A percentile compares a stretch with the other conserved stretches of the same genome.
Conservation (phyloP, 2,329 filamentous ascomycete genomes). For the Lecanicillium sp. region DNA sequence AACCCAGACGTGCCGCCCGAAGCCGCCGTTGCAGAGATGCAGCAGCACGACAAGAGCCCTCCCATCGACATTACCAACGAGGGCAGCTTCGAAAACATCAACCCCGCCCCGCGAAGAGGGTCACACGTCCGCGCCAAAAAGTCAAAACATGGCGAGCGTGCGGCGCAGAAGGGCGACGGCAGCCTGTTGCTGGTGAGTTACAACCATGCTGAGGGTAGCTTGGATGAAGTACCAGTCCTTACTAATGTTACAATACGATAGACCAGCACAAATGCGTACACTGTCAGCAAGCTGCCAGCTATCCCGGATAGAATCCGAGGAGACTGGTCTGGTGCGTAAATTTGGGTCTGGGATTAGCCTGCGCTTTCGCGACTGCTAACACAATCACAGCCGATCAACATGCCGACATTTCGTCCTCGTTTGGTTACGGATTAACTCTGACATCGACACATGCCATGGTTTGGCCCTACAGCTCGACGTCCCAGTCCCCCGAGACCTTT, state of each 20-base stretch:
- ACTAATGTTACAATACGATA: constrained; percentile 25
- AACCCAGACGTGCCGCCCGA: constrained; percentile 44
- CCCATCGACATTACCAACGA: constrained; percentile 37
- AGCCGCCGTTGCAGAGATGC: constrained; percentile 49
- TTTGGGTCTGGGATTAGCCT: not conserved
- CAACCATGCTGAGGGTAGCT: too few species aligned
- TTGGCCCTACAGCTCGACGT: constrained; percentile 76
- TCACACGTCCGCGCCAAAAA: constrained; percentile 56
- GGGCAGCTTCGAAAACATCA: constrained; percentile 32
- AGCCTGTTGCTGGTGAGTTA: constrained; percentile 56
- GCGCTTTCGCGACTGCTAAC: not conserved
- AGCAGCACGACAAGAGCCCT: constrained; percentile 39
- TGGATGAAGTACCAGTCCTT: too few species aligned
- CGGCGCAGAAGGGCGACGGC: constrained; percentile 56
- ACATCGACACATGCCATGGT: constrained; percentile 77
- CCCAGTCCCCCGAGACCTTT: constrained; percentile 66
- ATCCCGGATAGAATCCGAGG: constrained; percentile 70
- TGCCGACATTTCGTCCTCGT: constrained; percentile 57
- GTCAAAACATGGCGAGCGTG: constrained; percentile 52
- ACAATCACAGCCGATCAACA: constrained; percentile 48
- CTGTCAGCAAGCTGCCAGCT: constrained; percentile 74
- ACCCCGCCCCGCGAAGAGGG: constrained; percentile 38
- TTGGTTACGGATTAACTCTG: constrained; percentile 70
- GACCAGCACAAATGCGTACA: constrained; percentile 80
- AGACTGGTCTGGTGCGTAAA: constrained; percentile 53